Base-by-base conservation (phyloP, 306 rosid genomes). In the Cucurbita moschata region DNA sequence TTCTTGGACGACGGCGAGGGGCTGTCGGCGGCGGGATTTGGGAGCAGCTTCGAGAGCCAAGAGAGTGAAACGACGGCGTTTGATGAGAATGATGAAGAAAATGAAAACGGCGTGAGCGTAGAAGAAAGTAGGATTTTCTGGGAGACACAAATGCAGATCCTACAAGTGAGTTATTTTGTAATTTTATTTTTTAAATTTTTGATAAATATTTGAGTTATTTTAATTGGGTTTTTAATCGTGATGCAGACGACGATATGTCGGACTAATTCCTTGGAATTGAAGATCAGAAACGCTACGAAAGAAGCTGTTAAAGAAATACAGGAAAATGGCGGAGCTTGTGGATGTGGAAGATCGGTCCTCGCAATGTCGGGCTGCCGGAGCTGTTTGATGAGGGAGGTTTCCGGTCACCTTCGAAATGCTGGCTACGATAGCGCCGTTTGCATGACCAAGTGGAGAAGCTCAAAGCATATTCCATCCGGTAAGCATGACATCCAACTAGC, bases 361-460 rank as follows among this genome's bases (percentile, higher is more conserved):
- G 70, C 4, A 73, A 62, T 19, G 66, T 74, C 54, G 4, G 70
- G 78, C 54, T 90, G 95, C 75, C 65, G 84, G 81, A 84, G 63
- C 44, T 92, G 98, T 77, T 70, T 86, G 13, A 67, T 88, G 86
- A 86, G 82, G 75, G 82, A 90, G 76, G 80, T 90, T 64, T 88
- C 88, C 8, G 77, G 79, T 18, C 64, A 81, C 0, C 91, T 92
- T 21, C 84, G 84, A 42, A 82, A 62, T 12, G 80, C 75, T 0
- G 91, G 90, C 38, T 86, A 60, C 75, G 81, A 85, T 42, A 79
- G 82, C 72, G 93, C 96, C 73, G 71, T 92, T 56, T 92, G 98
- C 84, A 86, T 83, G 77, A 85, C 98, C 0, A 90, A 86, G 65
- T 92, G 98, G 98, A 87, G 66, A 69, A 84, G 62, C 13, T 86